These are phyloP conservation scores for Cercospora citrullina DNA, from an alignment of 2,329 filamentous ascomycete genomes.

Conservation along the genomic window DNA sequence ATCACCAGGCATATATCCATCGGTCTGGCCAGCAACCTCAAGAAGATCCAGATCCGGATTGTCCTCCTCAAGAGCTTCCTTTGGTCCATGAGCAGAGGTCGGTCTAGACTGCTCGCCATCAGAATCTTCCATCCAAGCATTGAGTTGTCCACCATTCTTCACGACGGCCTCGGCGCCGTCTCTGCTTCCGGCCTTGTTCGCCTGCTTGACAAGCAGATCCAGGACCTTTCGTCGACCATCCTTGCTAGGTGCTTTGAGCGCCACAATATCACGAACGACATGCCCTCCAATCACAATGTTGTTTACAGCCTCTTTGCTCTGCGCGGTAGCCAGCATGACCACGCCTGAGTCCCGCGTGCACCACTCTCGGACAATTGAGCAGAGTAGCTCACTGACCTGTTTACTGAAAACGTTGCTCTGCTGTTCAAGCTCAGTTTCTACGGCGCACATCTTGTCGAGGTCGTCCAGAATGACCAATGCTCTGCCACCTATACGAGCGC, in stretches of 20 bases:
- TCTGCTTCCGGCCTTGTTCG: slow-evolving; percentile 20
- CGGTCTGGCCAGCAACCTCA: slow-evolving; percentile 88
- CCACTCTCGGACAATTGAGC: slow-evolving; percentile 78
- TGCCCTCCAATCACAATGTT: slow-evolving; percentile 88
- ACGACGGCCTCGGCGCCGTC: slow-evolving; percentile 17
- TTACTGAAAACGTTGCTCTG: slow-evolving; percentile 91
- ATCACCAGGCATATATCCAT: slow-evolving; percentile 98
- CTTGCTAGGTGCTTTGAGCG: slow-evolving; percentile 88
- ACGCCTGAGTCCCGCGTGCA: slow-evolving; percentile 78
- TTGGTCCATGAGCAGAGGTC: slow-evolving; percentile 49
- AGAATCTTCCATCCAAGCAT: slow-evolving; percentile 71
- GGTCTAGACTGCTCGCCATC: slow-evolving; percentile 52
- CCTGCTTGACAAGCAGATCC: slow-evolving; percentile 66
- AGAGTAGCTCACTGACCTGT: slow-evolving; percentile 86
- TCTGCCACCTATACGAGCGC: slow-evolving; percentile 78
- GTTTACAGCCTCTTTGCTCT: slow-evolving; percentile 89
- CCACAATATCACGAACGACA: slow-evolving; percentile 86
- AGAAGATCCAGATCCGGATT: slow-evolving; percentile 82
- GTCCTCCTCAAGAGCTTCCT: slow-evolving; percentile 50
- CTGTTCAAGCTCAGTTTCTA: slow-evolving; percentile 90
- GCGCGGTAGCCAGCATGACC: slow-evolving; percentile 84
- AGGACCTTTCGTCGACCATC: slow-evolving; percentile 81
- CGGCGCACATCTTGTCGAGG: slow-evolving; percentile 86
- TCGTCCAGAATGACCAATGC: slow-evolving; percentile 88
- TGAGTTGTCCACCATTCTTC: slow-evolving; percentile 26